Percentiles rank a stretch among this genome's conserved stretches.
Conservation (phyloP, 768 basidiomycete species). For the Podaxis carcinomalis region DNA sequence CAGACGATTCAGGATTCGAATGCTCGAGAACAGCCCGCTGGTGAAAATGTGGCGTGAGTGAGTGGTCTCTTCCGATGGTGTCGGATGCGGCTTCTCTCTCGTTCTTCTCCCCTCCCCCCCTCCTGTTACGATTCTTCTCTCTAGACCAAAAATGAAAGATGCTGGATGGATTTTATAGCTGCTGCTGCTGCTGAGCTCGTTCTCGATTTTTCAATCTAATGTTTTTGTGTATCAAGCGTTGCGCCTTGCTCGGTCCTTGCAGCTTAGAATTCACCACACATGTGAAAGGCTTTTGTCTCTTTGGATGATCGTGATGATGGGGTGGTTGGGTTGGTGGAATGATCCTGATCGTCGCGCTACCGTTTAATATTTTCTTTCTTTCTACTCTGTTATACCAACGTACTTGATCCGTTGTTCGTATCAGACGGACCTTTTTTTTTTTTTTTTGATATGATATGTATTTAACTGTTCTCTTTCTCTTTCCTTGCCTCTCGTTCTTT, state of each 20-base stretch:
- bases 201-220: not conserved
- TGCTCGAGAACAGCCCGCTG: not conserved
- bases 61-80: not conserved
- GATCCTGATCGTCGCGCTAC: not conserved
- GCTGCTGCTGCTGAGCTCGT: not conserved
- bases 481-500: not conserved
- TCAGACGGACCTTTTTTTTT: conserved; percentile 7
- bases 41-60: not conserved
- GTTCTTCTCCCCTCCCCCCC: not conserved
- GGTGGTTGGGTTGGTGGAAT: not conserved
- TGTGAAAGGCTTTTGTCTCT: not conserved
- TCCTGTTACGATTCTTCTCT: not conserved
- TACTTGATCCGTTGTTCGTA: conserved; percentile 12
- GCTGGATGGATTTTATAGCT: not conserved
- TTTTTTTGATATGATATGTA: not conserved
- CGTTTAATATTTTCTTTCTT: not conserved
- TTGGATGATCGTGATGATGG: not conserved
- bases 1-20: conserved; percentile 2
- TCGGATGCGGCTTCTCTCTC: not conserved
- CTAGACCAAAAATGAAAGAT: not conserved
- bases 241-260: not conserved
- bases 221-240: not conserved
- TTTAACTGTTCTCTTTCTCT: not conserved
- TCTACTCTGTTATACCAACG: not conserved
- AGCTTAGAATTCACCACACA: not conserved